phyloP scores from a whole-genome alignment of 1,284 basidiomycete species.

The Kwoniella shivajii region DNA sequence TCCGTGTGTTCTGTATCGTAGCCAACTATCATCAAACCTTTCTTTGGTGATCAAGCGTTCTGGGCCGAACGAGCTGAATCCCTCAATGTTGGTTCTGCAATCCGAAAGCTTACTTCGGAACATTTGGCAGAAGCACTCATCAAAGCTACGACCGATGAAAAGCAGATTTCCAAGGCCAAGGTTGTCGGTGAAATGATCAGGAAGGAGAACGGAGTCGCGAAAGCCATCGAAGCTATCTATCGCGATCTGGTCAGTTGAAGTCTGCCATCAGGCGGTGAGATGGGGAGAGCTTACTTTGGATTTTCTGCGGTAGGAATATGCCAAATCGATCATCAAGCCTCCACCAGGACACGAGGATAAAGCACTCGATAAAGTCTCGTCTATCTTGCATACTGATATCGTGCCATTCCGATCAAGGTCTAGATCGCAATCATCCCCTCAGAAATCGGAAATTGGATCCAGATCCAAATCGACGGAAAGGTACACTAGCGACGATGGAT shows the following conservation, averaged over 20 bases:
- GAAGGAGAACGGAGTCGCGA: constrained; percentile 80
- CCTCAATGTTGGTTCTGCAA: constrained; percentile 81
- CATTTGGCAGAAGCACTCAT: constrained; percentile 73
- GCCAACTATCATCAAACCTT: constrained; percentile 94
- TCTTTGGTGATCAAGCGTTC: constrained; percentile 97
- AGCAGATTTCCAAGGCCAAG: constrained; percentile 82
- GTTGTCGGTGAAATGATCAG: constrained; percentile 81
- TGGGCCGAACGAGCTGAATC: constrained; percentile 95
- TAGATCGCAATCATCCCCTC: constrained; percentile 7
- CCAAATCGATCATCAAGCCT: constrained; percentile 74
- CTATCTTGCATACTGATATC: constrained; percentile 19
- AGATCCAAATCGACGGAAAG: background rate
- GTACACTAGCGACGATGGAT: constrained; percentile 17
- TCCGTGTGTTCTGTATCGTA: constrained; percentile 41
- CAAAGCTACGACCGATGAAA: constrained; percentile 79
- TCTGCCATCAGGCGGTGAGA: background rate
- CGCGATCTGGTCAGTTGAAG: constrained; percentile 64
- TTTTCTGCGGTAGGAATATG: constrained; percentile 65
- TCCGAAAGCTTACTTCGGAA: constrained; percentile 81
- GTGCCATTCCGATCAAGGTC: constrained; percentile 16
- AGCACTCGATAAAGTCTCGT: constrained; percentile 27
- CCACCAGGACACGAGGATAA: constrained; percentile 13
- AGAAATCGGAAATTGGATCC: constrained; percentile 2
- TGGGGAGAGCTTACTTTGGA: background rate
- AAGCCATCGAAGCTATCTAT: constrained; percentile 87